Conservation (phyloP, 2,329 filamentous ascomycete genomes). For the Pseudonectria foliicola region DNA sequence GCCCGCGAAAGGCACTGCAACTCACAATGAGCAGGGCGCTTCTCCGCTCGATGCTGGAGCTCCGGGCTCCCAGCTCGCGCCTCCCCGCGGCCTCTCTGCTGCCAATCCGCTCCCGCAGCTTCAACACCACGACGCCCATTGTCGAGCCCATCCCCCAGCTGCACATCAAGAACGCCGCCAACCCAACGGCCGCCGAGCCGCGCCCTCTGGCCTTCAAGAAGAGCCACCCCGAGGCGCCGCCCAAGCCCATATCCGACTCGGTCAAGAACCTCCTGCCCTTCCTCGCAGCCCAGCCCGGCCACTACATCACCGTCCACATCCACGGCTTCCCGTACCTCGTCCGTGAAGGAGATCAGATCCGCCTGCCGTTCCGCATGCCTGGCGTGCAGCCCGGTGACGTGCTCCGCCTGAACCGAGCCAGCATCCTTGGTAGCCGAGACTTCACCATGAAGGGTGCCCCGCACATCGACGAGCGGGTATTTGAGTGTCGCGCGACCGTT, state of each 20-base stretch:
- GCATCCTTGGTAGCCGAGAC: constrained; percentile 75
- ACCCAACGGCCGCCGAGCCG: constrained; percentile 25
- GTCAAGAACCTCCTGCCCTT: constrained; percentile 60
- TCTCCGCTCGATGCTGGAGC: constrained; percentile 56
- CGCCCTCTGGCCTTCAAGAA: constrained; percentile 34
- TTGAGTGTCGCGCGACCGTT: constrained; percentile 78
- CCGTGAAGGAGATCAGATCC: constrained; percentile 66
- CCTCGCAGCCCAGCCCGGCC: constrained; percentile 62
- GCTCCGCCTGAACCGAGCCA: constrained; percentile 80
- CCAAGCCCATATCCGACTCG: constrained; percentile 42
- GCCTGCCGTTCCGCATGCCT: constrained; percentile 73
- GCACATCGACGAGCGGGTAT: constrained; percentile 78
- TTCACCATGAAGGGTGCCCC: constrained; percentile 78
- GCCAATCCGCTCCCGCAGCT: constrained; percentile 21
- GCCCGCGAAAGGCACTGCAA: constrained; percentile 18
- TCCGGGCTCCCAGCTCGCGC: constrained; percentile 36
- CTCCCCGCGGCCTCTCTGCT: constrained; percentile 18
- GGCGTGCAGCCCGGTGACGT: constrained; percentile 74
- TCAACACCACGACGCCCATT: constrained; percentile 36
- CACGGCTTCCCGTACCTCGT: constrained; percentile 75
- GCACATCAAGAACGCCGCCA: constrained; percentile 31
- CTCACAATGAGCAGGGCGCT: constrained; percentile 50
- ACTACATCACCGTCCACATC: constrained; percentile 76
- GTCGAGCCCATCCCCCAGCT: constrained; percentile 33
- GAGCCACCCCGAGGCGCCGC: constrained; percentile 29